Evolutionary conservation across 352 stramenopile species (phyloP).

Genomic region (Pelagophyceae sp.): DNA sequence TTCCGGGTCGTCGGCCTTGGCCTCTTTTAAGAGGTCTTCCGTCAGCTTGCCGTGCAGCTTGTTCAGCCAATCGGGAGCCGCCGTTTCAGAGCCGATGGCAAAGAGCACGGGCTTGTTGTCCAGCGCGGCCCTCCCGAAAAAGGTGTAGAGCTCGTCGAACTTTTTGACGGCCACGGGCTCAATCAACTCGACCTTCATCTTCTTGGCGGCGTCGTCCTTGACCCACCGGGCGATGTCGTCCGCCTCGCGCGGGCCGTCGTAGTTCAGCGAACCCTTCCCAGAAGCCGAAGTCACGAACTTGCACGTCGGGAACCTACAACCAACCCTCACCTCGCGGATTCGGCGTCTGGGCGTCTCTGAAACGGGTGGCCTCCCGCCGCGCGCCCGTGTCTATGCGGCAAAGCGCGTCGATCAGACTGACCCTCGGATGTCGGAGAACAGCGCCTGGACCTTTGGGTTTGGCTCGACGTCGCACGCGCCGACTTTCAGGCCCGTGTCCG

Average conservation of each 20-base stretch:
- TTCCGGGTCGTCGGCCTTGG: constrained; percentile 1
- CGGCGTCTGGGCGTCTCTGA: too few relatives aligned
- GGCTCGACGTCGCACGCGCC: constrained; percentile 17
- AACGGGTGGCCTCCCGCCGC: too few relatives aligned
- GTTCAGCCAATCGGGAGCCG: neutral
- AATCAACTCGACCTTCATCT: neutral
- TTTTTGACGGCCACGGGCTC: neutral
- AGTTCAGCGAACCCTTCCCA: neutral
- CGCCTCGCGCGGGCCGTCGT: constrained; percentile 11
- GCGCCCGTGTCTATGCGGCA: too few relatives aligned
- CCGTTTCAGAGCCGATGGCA: neutral
- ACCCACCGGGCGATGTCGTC: constrained; percentile 12
- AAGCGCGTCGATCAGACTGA: too few relatives aligned
- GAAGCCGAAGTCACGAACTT: neutral
- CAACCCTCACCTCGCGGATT: too few relatives aligned
- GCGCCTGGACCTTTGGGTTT: neutral
- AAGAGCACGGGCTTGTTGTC: constrained; percentile 8
- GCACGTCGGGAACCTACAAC: constrained; percentile 8
- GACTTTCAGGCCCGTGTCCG: neutral
- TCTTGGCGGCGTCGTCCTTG: neutral
- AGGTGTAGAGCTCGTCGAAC: constrained; percentile 7
- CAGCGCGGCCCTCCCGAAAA: constrained; percentile 1
- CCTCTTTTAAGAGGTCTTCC: neutral
- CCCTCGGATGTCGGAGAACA: constrained; percentile 17
- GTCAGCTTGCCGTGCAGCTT: neutral